Base-by-base conservation (phyloP, 176 grass and related monocot genomes). In the Alopecurus myosuroides region DNA sequence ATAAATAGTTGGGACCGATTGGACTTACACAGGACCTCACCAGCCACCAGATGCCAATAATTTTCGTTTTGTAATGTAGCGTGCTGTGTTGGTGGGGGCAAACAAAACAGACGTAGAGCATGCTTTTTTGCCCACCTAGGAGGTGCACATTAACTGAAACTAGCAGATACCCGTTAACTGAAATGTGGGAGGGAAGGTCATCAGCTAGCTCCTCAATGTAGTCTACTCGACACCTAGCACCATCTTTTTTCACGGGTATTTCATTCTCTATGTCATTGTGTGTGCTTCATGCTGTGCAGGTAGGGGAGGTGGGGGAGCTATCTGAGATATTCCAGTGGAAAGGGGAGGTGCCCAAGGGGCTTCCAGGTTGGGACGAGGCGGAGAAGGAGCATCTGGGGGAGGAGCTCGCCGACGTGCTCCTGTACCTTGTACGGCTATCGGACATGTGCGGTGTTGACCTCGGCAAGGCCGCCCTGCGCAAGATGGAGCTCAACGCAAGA, bases 301-400 rank as follows among this genome's bases (percentile, higher is more conserved):
- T 97, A 37, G 95, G 95, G 46, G 95, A 97, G 90, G 84, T 97
- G 7, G 95, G 95, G 48, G 95, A 97, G 75, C 88, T 97, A 8
- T 97, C 95, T 52, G 95, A 97, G 88, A 91, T 97, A 65, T 97
- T 97, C 74, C 95, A 97, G 78, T 97, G 95, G 95, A 97, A 91
- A 83, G 95, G 92, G 10, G 95, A 97, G 90, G 95, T 97, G n/a
- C 90, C 95, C 42, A 97, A 94, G 70, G 92, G 92, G 49, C 82
- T 97, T 6, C 92, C 92, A 9, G 95, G 74, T 19, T 97, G 95
- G 95, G 92, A 83, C 2, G 81, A 91, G 49, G 82, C 30, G 3
- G 95, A 94, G 82, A 94, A 93, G 88, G 90, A 86, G 73, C 95
- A 97, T 74, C 79, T 97, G 81, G 95, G 95, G 22, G 95, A 97